Evolutionary conservation across 208 protist species (phyloP), one percentile per base, ranked within the genome.

Genomic region (Herpetomonas muscarum): DNA sequence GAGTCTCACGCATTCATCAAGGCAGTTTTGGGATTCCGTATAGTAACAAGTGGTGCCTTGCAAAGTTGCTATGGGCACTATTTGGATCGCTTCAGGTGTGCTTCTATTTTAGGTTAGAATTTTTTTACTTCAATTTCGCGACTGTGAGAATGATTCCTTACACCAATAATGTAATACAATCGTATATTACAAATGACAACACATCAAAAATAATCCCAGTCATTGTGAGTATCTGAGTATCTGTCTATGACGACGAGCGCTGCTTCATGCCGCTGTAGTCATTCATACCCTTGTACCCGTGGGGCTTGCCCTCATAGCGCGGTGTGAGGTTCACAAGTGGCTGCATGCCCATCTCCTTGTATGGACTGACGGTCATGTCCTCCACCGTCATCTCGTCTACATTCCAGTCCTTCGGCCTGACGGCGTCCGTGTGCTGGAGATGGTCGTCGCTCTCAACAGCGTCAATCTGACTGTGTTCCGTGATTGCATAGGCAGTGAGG

Each of bases 271-370:
- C 87, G 28, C 87, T 88, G 55, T 89, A 93, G 58, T 93, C 75
- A 53, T 88, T 89, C 47, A 65, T 75, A 39, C 87, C 87, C 55
- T 77, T 67, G 55, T 79, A 87, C 0, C 87, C 87, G 19, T 64
- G 61, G 12, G 87, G 87, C n/a, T 71, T 75, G 22, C 70, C 84
- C 59, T 94, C 87, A 57, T 92, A 94, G 17, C 87, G 69, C 29
- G 87, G 87, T 22, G 79, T 66, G 26, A 94, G 75, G 58, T 87
- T 88, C 19, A 67, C 55, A 21, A 41, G 46, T 15, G 87, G 87
- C n/a, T 84, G 70, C 72, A 93, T 90, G 4, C 59, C 68, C 87
- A 94, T 94, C 54, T 94, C 87, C 59, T 87, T 89, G 67, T 90
- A 94, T 12, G 87, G 87, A 44, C 81, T 94, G 19, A 25, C 62